Base-by-base conservation (phyloP, 768 basidiomycete species). In the Mrakia blollopis region DNA sequence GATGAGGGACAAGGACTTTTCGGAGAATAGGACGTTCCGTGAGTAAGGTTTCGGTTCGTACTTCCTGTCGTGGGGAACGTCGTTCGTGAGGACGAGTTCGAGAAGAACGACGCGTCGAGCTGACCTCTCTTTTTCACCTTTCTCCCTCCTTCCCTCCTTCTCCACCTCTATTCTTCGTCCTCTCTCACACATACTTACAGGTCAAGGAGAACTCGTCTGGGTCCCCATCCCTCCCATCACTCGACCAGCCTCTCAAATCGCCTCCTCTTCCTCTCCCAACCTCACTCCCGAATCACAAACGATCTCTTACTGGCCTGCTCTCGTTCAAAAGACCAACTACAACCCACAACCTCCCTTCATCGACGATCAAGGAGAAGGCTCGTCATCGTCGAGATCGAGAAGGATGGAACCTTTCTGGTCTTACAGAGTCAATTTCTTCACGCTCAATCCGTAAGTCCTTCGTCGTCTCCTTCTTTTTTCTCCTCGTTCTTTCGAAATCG, bases 171-270 rank as follows among this genome's bases (percentile, higher is more conserved):
- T 41, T 50, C 47, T 21, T 21, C 16, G 18, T 18, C 47, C 3
- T 18, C 16, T 41, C 39, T 41, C 39, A 11, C 39, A 6, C 39
- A 11, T 14, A 68, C 35, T 8, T 14, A 41, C 41, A 70, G 68
- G 68, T 50, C 68, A 70, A 32, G 44, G 68, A 32, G 68, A 70
- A 32, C 25, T 47, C 39, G 44, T 70, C n/a, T 70, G 68, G 68
- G 39, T 70, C 25, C 68, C 39, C 39, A 70, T 70, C 68, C 4
- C 37, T 8, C 25, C 23, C 1, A 47, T 70, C 68, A 14, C 44
- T 25, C 68, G 39, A 13, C 21, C 32, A 30, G 32, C 23, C 23
- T 35, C 28, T 16, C n/a, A n/a, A n/a, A 25, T 5, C 25, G 21
- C 68, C 13, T n/a, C n/a, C 68, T 47, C 68, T 10, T 28, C 25